These are phyloP conservation scores for Penicillium tannophilum DNA, from an alignment of 495 filamentous ascomycete genomes.

Conservation along the genomic window DNA sequence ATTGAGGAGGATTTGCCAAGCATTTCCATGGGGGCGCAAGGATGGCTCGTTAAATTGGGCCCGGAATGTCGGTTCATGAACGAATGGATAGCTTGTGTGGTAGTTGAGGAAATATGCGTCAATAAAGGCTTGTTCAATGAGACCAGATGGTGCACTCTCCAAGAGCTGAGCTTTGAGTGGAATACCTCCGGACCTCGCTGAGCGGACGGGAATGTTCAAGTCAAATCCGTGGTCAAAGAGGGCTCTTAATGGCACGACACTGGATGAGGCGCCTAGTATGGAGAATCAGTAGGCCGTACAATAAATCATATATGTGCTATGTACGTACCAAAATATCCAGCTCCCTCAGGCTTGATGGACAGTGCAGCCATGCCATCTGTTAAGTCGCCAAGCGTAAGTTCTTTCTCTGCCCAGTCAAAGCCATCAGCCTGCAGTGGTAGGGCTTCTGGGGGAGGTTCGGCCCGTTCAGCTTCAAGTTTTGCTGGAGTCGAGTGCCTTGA, in stretches of 20 bases:
- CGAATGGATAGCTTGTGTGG: conserved; percentile 56
- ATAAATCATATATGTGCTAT: background rate
- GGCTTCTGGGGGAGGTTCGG: conserved; percentile 46
- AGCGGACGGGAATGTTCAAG: conserved; percentile 42
- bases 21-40: conserved; percentile 47
- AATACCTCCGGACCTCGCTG: conserved; percentile 35
- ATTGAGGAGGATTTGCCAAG: conserved; percentile 57
- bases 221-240: conserved; percentile 51
- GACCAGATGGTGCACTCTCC: conserved; percentile 44
- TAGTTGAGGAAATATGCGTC: conserved; percentile 57
- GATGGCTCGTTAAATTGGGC: conserved; percentile 56
- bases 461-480: conserved; percentile 38
- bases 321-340: conserved; percentile 51
- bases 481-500: conserved; percentile 44
- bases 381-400: conserved; percentile 45
- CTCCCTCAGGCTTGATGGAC: conserved; percentile 51
- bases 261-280: conserved; percentile 43
- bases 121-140: conserved; percentile 50
- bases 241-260: conserved; percentile 48
- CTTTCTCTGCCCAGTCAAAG: conserved; percentile 55
- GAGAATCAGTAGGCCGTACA: conserved; percentile 16
- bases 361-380: conserved; percentile 57
- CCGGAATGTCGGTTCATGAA: conserved; percentile 57
- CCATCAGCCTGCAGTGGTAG: conserved; percentile 53
- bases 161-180: conserved; percentile 46